These are phyloP conservation scores for Citrus mangshanensis DNA, from an alignment of 345 rosid species.

Conservation along the genomic window DNA sequence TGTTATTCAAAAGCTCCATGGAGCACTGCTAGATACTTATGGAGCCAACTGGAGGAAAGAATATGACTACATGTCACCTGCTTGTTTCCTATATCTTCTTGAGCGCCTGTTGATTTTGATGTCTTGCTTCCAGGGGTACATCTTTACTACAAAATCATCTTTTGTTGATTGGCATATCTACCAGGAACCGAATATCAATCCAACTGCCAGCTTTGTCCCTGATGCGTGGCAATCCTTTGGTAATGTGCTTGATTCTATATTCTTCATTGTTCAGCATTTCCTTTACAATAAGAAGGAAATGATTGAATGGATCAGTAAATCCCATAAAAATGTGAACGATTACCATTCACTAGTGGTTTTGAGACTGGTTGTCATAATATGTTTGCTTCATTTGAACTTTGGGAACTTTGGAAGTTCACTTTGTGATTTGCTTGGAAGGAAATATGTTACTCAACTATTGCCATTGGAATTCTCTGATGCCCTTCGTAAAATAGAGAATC, in stretches of 20 bases:
- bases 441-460: constrained; percentile 13
- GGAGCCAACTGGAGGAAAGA: constrained; percentile 27
- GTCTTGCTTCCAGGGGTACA: constrained; percentile 13
- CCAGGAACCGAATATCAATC: constrained; percentile 13
- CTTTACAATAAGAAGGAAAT: constrained; percentile 16
- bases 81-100: constrained; percentile 44
- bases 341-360: constrained; percentile 24
- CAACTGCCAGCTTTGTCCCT: neutral
- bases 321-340: neutral
- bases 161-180: constrained; percentile 39
- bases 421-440: constrained; percentile 11
- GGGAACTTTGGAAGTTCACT: constrained; percentile 10
- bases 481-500: neutral
- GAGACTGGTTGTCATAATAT: constrained; percentile 30
- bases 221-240: neutral
- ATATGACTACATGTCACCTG: constrained; percentile 36
- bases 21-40: constrained; percentile 33
- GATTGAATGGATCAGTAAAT: constrained; percentile 26
- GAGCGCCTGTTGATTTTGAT: constrained; percentile 36
- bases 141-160: constrained; percentile 28
- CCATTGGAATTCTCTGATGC: constrained; percentile 20
- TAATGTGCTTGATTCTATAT: constrained; percentile 2
- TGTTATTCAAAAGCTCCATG: constrained; percentile 19
- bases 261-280: neutral
- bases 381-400: constrained; percentile 35